These are phyloP conservation scores for Rhizomucor miehei DNA, from an alignment of 371 early-diverging fungal species.

Conservation along the genomic window DNA sequence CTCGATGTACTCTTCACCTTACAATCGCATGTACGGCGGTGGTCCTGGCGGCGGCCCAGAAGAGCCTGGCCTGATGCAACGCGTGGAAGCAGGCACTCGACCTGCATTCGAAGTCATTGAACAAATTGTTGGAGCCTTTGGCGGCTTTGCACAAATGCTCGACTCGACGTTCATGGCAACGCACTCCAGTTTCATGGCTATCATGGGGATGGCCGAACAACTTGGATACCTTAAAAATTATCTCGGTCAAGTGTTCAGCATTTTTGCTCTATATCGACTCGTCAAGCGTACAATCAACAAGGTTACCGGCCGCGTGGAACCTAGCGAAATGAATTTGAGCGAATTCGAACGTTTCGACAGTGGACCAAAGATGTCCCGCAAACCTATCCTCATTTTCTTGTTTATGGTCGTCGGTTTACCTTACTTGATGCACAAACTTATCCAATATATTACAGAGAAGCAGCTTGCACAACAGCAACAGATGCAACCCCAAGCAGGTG, in stretches of 20 bases:
- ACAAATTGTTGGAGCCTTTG: slow-evolving; percentile 91
- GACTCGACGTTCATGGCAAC: slow-evolving; percentile 96
- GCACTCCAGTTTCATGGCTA: slow-evolving; percentile 95
- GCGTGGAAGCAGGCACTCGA: slow-evolving; percentile 83
- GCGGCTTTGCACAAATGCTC: slow-evolving; percentile 95
- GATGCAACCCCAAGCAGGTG: slow-evolving; percentile 39
- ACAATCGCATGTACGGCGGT: slow-evolving; percentile 39
- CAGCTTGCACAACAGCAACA: slow-evolving; percentile 42
- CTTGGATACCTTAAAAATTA: slow-evolving; percentile 82
- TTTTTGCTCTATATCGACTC: slow-evolving; percentile 70
- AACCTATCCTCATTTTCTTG: slow-evolving; percentile 76
- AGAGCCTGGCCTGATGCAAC: slow-evolving; percentile 68
- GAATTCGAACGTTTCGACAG: slow-evolving; percentile 69
- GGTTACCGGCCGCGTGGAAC: slow-evolving; percentile 12
- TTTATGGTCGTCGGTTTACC: slow-evolving; percentile 86
- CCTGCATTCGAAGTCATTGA: slow-evolving; percentile 90
- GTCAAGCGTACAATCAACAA: slow-evolving; percentile 51
- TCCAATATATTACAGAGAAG: slow-evolving; percentile 42
- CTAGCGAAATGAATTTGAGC: slow-evolving; percentile 58
- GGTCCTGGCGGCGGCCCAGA: slow-evolving; percentile 53
- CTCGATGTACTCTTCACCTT: slow-evolving; percentile 47
- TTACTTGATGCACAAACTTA: slow-evolving; percentile 82
- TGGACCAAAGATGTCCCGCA: slow-evolving; percentile 61
- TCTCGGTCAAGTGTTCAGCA: slow-evolving; percentile 76
- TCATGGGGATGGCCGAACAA: slow-evolving; percentile 96